Conservation (phyloP, 225 moss, liverwort and hornwort species). For the Bryum argenteum region DNA sequence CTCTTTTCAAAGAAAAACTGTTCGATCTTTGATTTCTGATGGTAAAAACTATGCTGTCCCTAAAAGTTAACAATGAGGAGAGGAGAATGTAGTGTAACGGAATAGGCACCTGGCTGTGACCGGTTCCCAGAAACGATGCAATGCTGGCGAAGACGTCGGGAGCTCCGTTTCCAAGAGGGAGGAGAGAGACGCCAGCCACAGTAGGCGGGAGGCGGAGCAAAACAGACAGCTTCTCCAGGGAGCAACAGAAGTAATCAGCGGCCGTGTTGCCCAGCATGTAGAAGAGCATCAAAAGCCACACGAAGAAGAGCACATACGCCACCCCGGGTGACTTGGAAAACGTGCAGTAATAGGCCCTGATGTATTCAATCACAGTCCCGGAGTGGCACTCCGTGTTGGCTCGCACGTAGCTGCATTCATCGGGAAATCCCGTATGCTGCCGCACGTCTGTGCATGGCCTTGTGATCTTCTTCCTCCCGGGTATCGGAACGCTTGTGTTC, state of each 20-base stretch:
- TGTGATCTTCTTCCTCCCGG: conserved; percentile 28
- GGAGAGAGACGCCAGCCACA: conserved; percentile 69
- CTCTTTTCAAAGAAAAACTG: background rate
- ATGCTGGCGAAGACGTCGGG: conserved; percentile 74
- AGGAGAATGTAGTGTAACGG: background rate
- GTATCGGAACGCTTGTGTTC: conserved; percentile 9
- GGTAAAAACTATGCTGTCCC: background rate
- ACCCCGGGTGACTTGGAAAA: conserved; percentile 39
- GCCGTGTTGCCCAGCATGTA: conserved; percentile 76
- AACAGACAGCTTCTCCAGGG: conserved; percentile 59
- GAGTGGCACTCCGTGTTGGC: conserved; percentile 67
- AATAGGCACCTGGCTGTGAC: conserved; percentile 56
- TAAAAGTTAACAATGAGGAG: background rate
- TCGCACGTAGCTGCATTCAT: conserved; percentile 59
- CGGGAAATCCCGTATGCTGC: conserved; percentile 56
- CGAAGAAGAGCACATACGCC: conserved; percentile 40
- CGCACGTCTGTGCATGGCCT: conserved; percentile 56
- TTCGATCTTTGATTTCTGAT: background rate
- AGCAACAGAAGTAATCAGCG: conserved; percentile 69
- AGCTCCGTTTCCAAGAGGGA: conserved; percentile 69
- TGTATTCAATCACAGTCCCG: conserved; percentile 59
- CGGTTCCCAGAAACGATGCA: conserved; percentile 62
- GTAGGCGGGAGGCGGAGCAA: conserved; percentile 63
- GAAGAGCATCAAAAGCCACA: conserved; percentile 60
- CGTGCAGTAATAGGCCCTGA: conserved; percentile 52